Base-by-base conservation (phyloP, 352 stramenopile genomes). In the Globisporangium carolinianum region DNA sequence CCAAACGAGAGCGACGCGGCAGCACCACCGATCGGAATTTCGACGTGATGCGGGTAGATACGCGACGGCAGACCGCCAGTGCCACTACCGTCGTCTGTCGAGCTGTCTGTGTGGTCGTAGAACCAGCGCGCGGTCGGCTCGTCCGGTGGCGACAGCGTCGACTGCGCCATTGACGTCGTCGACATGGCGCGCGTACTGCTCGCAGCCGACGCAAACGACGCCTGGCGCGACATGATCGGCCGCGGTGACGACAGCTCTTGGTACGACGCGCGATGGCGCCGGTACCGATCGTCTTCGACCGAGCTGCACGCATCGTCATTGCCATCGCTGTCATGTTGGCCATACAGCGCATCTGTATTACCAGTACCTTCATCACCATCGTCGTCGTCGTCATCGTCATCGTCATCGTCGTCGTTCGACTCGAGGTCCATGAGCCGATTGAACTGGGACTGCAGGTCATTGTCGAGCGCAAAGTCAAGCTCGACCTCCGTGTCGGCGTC, bases 1-100 rank as follows among this genome's bases (percentile, higher is more conserved):
- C 86, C 86, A 63, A 95, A 95, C 4, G 82, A 94, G 15, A 95
- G 68, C 6, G 86, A 91, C 8, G 86, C 83, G 5, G 84, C 86
- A 12, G 82, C 81, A 38, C 86, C 86, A 47, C 82, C 83, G 35
- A 94, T 86, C 1, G 86, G 86, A 38, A 95, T 91, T 61, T 95
- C 84, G 7, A 95, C 79, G 42, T 95, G 86, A 57, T 95, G 86
- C 14, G 80, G 81, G 60, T 89, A 91, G 50, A 95, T 94, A 9
- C 81, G 73, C 41, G 79, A 91, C 14, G 86, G 83, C 6, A 72
- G 69, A 0, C 78, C 83, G 39, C 39, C 11, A 8, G 7, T 8
- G 11, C 11, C 39, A 12, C 11, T 12, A 12, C 39, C 58, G 41
- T 63, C 55, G 6, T 68, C 66, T 59, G 82, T 67, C 2, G 57